Evolutionary conservation across 805 yeast species (phyloP), one percentile per base, ranked within the genome.

Genomic region (Saccharomycopsis sp.): DNA sequence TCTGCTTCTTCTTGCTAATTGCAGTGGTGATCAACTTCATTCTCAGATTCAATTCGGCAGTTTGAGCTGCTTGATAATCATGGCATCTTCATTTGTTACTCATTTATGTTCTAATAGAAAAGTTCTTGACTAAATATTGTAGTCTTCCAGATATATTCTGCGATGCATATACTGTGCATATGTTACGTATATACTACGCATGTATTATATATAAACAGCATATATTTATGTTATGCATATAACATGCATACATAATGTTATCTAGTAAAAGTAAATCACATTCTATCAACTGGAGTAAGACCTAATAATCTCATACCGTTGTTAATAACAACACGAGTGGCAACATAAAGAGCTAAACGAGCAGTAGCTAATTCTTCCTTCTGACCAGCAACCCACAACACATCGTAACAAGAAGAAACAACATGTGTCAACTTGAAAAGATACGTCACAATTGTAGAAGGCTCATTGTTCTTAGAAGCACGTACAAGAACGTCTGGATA

Each of bases 231-330:
- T n/a, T n/a, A n/a, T n/a, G n/a, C n/a, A n/a, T n/a, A n/a, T n/a
- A n/a, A n/a, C n/a, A n/a, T n/a, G n/a, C n/a, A n/a, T n/a, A n/a
- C n/a, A n/a, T n/a, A n/a, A n/a, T n/a, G n/a, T n/a, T n/a, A n/a
- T n/a, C n/a, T n/a, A n/a, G n/a, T n/a, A n/a, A n/a, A n/a, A n/a
- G 22, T 29, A 29, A 24, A 42, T 75, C 78, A 93, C 98, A 93
- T 93, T 82, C 98, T 86, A 68, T 93, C 97, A 62, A 94, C 98
- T n/a, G 99, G 98, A 52, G 97, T 91, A 70, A 94, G 80, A 58
- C 97, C 97, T 68, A 94, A 77, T 69, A 94, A 76, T 52, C 77
- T 77, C 91, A 94, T 85, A 77, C 97, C 99, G 69, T 91, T 92
- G 75, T 78, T 78, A 66, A 94, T 78, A 12, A 90, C 96, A 75